Evolutionary conservation across 2,329 filamentous ascomycete species (phyloP), one percentile per base, ranked within the genome.

Genomic region (Helotiales sp.): DNA sequence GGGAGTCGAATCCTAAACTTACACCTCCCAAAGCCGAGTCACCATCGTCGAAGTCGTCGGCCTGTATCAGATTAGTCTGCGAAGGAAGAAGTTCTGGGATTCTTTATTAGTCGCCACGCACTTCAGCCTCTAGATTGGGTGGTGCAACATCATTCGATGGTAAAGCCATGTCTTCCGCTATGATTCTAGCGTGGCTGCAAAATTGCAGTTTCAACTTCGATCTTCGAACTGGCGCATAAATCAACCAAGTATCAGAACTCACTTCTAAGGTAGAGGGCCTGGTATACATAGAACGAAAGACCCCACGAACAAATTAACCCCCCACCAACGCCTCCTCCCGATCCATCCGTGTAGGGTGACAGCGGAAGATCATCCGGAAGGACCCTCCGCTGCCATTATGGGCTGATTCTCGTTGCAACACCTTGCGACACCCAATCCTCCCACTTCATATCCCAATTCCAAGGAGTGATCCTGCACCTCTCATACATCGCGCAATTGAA

Each of bases 11-110:
- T 45, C 40, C 3, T 6, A 6, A 20, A 54, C 50, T 34, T 54
- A 54, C 50, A 17, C 30, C 30, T 50, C 59, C 64, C 6, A 57
- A 4, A 2, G 59, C 50, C n/a, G 64, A 62, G 24, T 62, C 49
- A 10, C 30, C 52, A 13, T 63, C 58, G 10, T 54, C 32, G 15
- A 45, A 61, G 20, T 58, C 26, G 37, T 64, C 61, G 28, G n/a
- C 52, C 52, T 64, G 34, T 2, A 32, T 20, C 6, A 1, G 17
- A 30, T 55, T 13, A 55, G 28, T 20, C 17, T 22, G 2, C 34
- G 52, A 15, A 20, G 4, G 2, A n/a, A 17, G 34, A 11, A 28
- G 6, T 22, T 55, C 34, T 3, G n/a, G 52, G 30, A 3, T 7
- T 22, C 20, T 40, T 26, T 15, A 24, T 24, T 37, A 10, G 0